A percentile compares a stretch with the other conserved stretches of the same genome.
phyloP scores from a whole-genome alignment of 2,329 filamentous ascomycete species.

The Hirsutella rhossiliensis region DNA sequence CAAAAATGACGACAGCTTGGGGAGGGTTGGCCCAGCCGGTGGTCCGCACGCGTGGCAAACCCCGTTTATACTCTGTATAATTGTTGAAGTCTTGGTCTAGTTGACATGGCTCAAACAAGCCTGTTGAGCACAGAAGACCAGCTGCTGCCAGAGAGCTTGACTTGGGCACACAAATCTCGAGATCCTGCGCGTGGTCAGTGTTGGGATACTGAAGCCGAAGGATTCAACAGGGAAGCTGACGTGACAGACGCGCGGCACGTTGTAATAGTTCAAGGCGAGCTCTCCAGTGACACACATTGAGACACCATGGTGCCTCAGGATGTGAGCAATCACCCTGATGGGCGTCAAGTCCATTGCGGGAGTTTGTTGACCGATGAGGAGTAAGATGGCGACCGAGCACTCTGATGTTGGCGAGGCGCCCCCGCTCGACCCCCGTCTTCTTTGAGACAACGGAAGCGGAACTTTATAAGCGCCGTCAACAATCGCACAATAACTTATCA shows the following conservation, averaged over 20 bases:
- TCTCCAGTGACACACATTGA: conserved; percentile 4
- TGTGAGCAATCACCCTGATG: neutral
- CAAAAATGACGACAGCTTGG: conserved; percentile 7
- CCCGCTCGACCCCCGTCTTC: too few species aligned
- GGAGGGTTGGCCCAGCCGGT: conserved; percentile 3
- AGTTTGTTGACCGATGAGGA: neutral
- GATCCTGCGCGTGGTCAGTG: conserved; percentile 3
- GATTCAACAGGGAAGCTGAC: neutral
- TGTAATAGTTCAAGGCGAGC: conserved; percentile 7
- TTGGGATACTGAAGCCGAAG: neutral
- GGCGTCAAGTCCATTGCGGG: conserved; percentile 2
- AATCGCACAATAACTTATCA: too few species aligned
- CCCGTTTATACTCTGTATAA: conserved; percentile 13
- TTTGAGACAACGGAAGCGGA: too few species aligned
- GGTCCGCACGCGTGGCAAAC: conserved; percentile 8
- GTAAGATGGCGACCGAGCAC: too few species aligned
- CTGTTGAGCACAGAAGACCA: conserved; percentile 6
- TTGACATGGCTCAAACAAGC: conserved; percentile 5
- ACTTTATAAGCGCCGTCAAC: too few species aligned
- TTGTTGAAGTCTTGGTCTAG: conserved; percentile 7
- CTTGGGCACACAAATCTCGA: conserved; percentile 8
- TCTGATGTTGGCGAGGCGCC: too few species aligned
- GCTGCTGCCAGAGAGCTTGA: conserved; percentile 3
- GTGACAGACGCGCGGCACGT: conserved; percentile 7
- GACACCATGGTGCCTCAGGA: conserved; percentile 4